phyloP scores from a whole-genome alignment of 2,329 filamentous ascomycete species.

The Calonectria hawksworthii region DNA sequence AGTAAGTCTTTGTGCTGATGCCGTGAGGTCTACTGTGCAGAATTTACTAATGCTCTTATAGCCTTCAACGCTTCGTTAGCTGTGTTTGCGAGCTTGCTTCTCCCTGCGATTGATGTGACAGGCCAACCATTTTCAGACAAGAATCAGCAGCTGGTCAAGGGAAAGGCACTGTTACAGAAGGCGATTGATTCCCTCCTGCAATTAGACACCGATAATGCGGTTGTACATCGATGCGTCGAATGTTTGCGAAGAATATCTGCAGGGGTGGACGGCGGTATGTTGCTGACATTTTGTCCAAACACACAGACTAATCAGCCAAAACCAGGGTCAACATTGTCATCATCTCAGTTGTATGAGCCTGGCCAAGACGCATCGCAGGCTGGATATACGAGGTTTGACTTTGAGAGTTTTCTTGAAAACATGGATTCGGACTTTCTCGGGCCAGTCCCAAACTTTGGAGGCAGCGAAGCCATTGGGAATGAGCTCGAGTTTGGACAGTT shows the following conservation, averaged over 20 bases:
- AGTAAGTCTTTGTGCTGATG: background rate
- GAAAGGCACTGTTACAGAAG: background rate
- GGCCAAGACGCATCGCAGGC: background rate
- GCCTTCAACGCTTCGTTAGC: slow-evolving; percentile 34
- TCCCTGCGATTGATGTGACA: background rate
- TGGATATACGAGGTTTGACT: background rate
- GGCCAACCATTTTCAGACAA: background rate
- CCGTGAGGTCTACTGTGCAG: background rate
- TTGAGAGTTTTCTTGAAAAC: background rate
- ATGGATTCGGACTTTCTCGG: background rate
- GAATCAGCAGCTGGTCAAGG: background rate
- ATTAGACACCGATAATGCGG: slow-evolving; percentile 14
- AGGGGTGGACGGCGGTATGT: slow-evolving; percentile 9
- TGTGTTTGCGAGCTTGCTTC: slow-evolving; percentile 26
- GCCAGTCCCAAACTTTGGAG: background rate
- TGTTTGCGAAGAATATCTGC: slow-evolving; percentile 3
- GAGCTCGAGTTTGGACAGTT: slow-evolving; percentile 25
- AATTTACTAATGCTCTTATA: background rate
- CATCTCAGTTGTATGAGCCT: background rate
- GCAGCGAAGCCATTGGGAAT: background rate
- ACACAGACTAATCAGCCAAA: background rate
- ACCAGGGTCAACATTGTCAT: background rate
- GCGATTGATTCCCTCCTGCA: background rate
- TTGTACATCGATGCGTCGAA: slow-evolving; percentile 16
- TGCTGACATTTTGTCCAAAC: background rate